phyloP scores from a whole-genome alignment of 83 land plant species.

The Picea engelmannii region DNA sequence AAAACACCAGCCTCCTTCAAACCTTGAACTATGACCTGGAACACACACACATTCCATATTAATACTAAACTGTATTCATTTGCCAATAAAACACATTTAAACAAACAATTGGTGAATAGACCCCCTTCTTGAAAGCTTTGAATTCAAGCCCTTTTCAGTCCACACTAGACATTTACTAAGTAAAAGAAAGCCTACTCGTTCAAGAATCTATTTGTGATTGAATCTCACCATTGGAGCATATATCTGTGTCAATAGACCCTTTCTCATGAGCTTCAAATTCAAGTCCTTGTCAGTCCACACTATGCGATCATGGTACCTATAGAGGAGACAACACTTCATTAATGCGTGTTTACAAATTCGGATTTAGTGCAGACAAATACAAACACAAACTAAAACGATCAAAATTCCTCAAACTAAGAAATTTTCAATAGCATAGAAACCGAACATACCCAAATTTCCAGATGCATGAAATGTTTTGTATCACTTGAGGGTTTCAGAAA shows the following conservation, averaged over 20 bases:
- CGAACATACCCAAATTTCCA: no score
- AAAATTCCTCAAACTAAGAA: no score
- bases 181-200: background rate
- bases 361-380: no score
- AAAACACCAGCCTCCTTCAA: conserved; percentile 78
- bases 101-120: no score
- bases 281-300: conserved; percentile 88
- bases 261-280: conserved; percentile 82
- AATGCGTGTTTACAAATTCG: no score
- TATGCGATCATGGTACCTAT: conserved; percentile 84
- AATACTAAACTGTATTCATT: background rate
- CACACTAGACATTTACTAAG: background rate
- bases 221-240: conserved; percentile 83
- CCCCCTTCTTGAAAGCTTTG: no score
- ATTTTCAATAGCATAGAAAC: background rate
- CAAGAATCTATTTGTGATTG: background rate
- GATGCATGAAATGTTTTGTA: background rate
- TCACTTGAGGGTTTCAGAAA: no score
- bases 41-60: no score
- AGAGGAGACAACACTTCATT: background rate
- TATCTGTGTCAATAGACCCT: conserved; percentile 90
- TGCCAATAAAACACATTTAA: no score
- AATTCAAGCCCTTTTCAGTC: background rate
- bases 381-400: no score
- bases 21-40: conserved; percentile 79